Conservation (phyloP, 192 early-diverging fungal species). For the Dissophora ornata region DNA sequence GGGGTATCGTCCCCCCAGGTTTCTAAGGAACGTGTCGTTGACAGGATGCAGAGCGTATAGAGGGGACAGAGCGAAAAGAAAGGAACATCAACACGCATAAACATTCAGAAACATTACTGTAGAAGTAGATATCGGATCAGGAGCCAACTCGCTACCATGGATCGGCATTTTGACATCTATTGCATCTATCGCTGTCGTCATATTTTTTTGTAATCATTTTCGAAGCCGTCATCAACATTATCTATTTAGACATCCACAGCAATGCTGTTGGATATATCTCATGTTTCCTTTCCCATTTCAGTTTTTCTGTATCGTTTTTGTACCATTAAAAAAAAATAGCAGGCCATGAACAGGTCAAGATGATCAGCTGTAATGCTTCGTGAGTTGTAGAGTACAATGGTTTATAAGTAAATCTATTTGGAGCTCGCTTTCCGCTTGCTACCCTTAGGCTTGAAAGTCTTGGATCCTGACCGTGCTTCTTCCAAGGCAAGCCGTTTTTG, state of each 20-base stretch:
- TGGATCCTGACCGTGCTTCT: conserved; percentile 27
- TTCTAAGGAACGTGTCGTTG: conserved; percentile 15
- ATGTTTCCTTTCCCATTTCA: neutral
- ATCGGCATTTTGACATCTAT: too few species aligned
- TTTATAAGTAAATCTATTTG: conserved; percentile 1
- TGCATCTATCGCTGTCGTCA: too few species aligned
- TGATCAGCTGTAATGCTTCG: neutral
- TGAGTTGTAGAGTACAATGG: neutral
- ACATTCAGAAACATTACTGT: neutral
- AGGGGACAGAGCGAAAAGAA: neutral
- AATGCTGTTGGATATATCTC: neutral
- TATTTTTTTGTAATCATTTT: conserved; percentile 1
- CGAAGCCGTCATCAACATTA: neutral
- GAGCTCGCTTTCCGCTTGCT: conserved; percentile 29
- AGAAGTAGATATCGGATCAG: neutral
- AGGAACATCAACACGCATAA: neutral
- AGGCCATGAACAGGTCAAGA: too few species aligned
- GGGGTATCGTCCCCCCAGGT: conserved; percentile 45
- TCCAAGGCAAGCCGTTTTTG: conserved; percentile 63
- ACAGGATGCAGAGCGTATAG: neutral
- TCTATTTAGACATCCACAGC: neutral
- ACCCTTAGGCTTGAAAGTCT: conserved; percentile 3
- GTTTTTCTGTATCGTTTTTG: neutral
- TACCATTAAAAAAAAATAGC: neutral
- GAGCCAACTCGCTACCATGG: too few species aligned